These are phyloP conservation scores for Colletotrichum tanaceti DNA, from an alignment of 2,329 filamentous ascomycete species.

Conservation along the genomic window DNA sequence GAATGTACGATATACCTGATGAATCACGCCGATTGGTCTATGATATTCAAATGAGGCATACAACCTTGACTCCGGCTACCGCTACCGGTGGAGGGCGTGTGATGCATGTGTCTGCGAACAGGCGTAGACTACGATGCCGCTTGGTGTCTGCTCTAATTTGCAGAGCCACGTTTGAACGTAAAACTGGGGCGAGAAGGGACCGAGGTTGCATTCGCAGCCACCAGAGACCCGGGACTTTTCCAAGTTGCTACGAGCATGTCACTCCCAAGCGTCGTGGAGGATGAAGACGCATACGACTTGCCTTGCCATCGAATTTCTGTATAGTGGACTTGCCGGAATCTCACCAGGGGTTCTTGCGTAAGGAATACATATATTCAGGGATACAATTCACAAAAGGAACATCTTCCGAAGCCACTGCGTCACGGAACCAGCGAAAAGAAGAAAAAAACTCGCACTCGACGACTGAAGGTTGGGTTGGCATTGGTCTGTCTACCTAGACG, in stretches of 20 bases:
- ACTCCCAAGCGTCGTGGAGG: too few relatives aligned
- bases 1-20: constrained; percentile 6
- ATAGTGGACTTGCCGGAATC: too few relatives aligned
- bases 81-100: background rate
- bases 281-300: too few relatives aligned
- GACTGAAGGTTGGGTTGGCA: constrained; percentile 14
- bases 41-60: background rate
- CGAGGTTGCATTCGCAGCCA: background rate
- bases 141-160: background rate
- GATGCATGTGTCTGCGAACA: background rate
- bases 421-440: background rate
- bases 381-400: background rate
- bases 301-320: too few relatives aligned
- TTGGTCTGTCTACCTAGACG: constrained; percentile 19
- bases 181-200: background rate
- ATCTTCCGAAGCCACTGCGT: background rate
- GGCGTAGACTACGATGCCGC: background rate
- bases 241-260: too few relatives aligned
- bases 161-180: too few relatives aligned
- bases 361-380: too few relatives aligned
- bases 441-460: background rate
- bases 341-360: too few relatives aligned
- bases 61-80: background rate
- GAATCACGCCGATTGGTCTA: constrained; percentile 19
- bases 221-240: too few relatives aligned